Base-by-base conservation (phyloP, 2,329 filamentous ascomycete genomes). In the Aspergillus udagawae region DNA sequence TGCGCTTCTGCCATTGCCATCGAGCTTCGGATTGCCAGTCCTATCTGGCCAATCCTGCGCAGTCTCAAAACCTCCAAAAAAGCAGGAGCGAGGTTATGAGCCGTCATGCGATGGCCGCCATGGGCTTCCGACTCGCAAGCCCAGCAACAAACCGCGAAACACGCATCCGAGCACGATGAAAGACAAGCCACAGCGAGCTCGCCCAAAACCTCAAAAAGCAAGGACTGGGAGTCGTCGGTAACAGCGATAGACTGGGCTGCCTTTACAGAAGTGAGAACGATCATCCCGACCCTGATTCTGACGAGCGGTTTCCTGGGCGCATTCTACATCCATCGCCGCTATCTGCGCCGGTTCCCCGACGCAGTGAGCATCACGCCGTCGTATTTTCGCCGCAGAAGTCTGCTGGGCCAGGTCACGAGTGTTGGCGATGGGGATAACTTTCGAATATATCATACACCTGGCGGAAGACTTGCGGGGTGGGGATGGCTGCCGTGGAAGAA, bases 341-440 rank as follows among this genome's bases (percentile, higher is more conserved):
- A 92, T 70, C 79, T 99, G 51, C 88, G 91, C 38, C 89, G 94
- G 53, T 91, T 97, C 56, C 92, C 92, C 3, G 87, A 86, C 55
- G 85, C 90, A 38, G 80, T 83, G 25, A 83, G 92, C 70, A 88
- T 99, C 64, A 85, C 86, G 50, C 89, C 91, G 2, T 79, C 80
- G 10, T 88, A 87, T 70, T 93, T 93, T 70, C 85, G 90, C 49
- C 86, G 80, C 59, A 83, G 90, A 65, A 92, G 85, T 64, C 70
- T 99, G 45, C 89, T 93, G 65, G 94, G 94, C 14, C 84, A 83
- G 60, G 94, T 97, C 45, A 97, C 93, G 12, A 92, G 90, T 65
- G 94, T 99, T 25, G 94, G 95, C 45, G 94, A 99, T 80, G 95
- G 92, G 3, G 94, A 99, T 75, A 93, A 93, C 71, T 97, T 99